Conservation (phyloP, 768 basidiomycete genomes). For the Lactifluus rugatus region DNA sequence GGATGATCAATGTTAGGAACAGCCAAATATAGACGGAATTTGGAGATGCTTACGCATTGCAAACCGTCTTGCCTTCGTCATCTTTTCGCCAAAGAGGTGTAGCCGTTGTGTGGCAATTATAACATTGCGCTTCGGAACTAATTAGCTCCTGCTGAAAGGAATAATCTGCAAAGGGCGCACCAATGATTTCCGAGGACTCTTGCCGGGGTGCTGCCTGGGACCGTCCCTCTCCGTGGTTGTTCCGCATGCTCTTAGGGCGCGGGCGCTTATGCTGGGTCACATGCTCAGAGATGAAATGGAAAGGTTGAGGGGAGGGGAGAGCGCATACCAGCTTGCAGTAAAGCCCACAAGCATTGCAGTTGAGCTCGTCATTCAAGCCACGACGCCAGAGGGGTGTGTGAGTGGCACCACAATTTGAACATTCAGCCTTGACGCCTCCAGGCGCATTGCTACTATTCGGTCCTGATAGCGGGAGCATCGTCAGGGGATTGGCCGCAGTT, state of each 20-base stretch:
- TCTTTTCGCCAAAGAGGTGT: conserved; percentile 88
- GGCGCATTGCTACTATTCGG: conserved; percentile 34
- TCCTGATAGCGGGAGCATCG: conserved; percentile 19
- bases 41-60: conserved; percentile 62
- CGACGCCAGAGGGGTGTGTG: conserved; percentile 84
- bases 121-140: conserved; percentile 54
- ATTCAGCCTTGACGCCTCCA: conserved; percentile 67
- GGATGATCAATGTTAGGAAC: neutral
- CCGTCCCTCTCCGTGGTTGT: conserved; percentile 62
- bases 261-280: conserved; percentile 67
- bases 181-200: conserved; percentile 65
- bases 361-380: conserved; percentile 79
- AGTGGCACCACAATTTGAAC: conserved; percentile 81
- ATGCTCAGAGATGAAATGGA: neutral
- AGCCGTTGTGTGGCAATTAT: conserved; percentile 83
- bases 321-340: conserved; percentile 73
- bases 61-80: conserved; percentile 84
- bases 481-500: conserved; percentile 27
- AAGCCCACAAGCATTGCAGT: conserved; percentile 82
- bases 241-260: conserved; percentile 80
- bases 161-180: conserved; percentile 30
- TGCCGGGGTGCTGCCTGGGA: conserved; percentile 53
- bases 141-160: neutral
- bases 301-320: neutral
- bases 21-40: neutral